phyloP scores from a whole-genome alignment of 2,329 filamentous ascomycete genomes.

The Fusarium sp. region DNA sequence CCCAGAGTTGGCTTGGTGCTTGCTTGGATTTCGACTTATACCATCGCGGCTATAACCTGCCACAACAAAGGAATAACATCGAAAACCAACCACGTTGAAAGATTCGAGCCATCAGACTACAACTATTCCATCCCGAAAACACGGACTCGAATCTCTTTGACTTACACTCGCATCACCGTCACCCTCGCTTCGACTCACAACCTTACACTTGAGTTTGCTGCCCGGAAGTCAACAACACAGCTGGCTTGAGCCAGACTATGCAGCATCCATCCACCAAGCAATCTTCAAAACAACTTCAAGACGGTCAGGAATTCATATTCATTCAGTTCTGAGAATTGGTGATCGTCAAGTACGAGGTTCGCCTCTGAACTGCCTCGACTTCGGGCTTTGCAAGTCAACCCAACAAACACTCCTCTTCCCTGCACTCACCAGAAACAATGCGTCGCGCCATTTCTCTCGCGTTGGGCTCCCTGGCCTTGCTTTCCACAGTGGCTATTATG shows the following conservation, averaged over 20 bases:
- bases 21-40: slow-evolving; percentile 17
- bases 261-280: slow-evolving; percentile 9
- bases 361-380: slow-evolving; percentile 22
- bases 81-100: slow-evolving; percentile 6
- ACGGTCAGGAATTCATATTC: not conserved
- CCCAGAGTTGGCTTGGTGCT: slow-evolving; percentile 14
- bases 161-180: not conserved
- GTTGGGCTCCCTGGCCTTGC: slow-evolving; percentile 35
- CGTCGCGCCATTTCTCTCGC: slow-evolving; percentile 31
- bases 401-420: slow-evolving; percentile 7
- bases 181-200: not conserved
- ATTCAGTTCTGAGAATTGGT: slow-evolving; percentile 6
- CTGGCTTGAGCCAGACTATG: slow-evolving; percentile 27
- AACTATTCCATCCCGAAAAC: not conserved
- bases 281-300: not conserved
- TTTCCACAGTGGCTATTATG: slow-evolving; percentile 36
- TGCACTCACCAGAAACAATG: slow-evolving; percentile 25
- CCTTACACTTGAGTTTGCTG: slow-evolving; percentile 8
- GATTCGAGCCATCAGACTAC: not conserved
- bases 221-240: slow-evolving; percentile 13
- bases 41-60: slow-evolving; percentile 3
- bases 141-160: not conserved
- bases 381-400: slow-evolving; percentile 17
- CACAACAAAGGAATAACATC: slow-evolving; percentile 3
- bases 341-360: slow-evolving; percentile 29